Percentiles rank a stretch among this genome's conserved stretches.
These are phyloP conservation scores for Setomelanomma holmii DNA, from an alignment of 2,329 filamentous ascomycete species.

Conservation along the genomic window DNA sequence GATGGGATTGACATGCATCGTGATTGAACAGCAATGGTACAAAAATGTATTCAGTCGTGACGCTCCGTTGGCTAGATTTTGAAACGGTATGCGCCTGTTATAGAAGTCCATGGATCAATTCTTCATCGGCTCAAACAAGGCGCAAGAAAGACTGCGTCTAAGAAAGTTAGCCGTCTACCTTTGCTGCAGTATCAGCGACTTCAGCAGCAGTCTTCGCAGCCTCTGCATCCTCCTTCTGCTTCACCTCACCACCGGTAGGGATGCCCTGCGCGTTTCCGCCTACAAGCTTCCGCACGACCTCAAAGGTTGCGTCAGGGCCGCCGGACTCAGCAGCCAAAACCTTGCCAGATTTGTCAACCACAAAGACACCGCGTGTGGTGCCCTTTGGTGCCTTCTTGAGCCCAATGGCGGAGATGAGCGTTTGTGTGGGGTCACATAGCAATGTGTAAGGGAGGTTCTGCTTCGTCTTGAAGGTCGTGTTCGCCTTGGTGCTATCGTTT, in stretches of 20 bases:
- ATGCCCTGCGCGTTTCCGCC: too few relatives aligned
- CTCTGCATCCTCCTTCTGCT: conserved; percentile 45
- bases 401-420: conserved; percentile 85
- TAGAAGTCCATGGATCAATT: too few relatives aligned
- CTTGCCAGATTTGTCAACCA: conserved; percentile 81
- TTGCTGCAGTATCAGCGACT: conserved; percentile 56
- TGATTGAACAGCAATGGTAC: too few relatives aligned
- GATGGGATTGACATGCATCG: too few relatives aligned
- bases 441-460: conserved; percentile 88
- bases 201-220: conserved; percentile 51
- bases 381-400: conserved; percentile 83
- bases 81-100: too few relatives aligned
- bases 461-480: conserved; percentile 91
- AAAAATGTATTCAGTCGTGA: too few relatives aligned
- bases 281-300: conserved; percentile 74
- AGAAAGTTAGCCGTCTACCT: conserved; percentile 30
- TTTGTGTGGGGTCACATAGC: conserved; percentile 78
- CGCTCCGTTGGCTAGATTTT: too few relatives aligned
- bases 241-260: conserved; percentile 39
- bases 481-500: conserved; percentile 85
- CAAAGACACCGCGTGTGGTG: conserved; percentile 86
- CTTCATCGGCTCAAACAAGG: too few relatives aligned
- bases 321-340: conserved; percentile 78
- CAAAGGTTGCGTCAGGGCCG: conserved; percentile 77
- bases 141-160: too few relatives aligned